These are phyloP conservation scores for Cercospora sp. DNA, from an alignment of 2,329 filamentous ascomycete genomes.

Conservation along the genomic window DNA sequence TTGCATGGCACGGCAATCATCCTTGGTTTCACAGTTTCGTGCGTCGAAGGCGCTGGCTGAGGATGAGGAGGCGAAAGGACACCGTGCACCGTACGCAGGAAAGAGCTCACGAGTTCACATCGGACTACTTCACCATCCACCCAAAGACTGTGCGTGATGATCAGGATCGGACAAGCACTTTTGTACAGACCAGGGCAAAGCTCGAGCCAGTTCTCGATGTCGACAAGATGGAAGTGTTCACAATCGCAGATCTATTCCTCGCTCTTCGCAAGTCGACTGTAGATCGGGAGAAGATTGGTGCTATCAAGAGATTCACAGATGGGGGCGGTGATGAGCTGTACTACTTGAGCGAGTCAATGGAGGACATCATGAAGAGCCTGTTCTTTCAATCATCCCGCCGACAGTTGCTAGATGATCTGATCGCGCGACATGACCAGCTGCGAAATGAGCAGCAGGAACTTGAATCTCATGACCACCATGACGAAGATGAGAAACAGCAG, in stretches of 20 bases:
- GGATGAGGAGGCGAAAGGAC: conserved; percentile 70
- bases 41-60: conserved; percentile 82
- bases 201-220: conserved; percentile 50
- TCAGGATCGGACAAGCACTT: conserved; percentile 24
- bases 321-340: conserved; percentile 73
- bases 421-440: conserved; percentile 58
- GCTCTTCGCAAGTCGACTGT: conserved; percentile 71
- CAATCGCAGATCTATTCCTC: conserved; percentile 68
- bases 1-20: conserved; percentile 78
- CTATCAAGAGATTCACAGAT: conserved; percentile 77
- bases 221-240: conserved; percentile 57
- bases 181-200: conserved; percentile 20
- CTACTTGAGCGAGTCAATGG: conserved; percentile 73
- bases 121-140: conserved; percentile 78
- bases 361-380: conserved; percentile 81
- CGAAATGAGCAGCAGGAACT: conserved; percentile 53
- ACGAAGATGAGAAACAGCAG: conserved; percentile 49
- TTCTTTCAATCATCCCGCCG: conserved; percentile 86
- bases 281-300: conserved; percentile 88
- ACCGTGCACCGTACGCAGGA: conserved; percentile 44
- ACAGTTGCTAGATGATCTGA: conserved; percentile 71
- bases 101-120: conserved; percentile 67
- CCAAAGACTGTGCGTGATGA: conserved; percentile 33
- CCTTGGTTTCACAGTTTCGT: conserved; percentile 96
- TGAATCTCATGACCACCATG: conserved; percentile 39